These are phyloP conservation scores for Lachnellula suecica DNA, from an alignment of 2,329 filamentous ascomycete genomes.

Conservation along the genomic window DNA sequence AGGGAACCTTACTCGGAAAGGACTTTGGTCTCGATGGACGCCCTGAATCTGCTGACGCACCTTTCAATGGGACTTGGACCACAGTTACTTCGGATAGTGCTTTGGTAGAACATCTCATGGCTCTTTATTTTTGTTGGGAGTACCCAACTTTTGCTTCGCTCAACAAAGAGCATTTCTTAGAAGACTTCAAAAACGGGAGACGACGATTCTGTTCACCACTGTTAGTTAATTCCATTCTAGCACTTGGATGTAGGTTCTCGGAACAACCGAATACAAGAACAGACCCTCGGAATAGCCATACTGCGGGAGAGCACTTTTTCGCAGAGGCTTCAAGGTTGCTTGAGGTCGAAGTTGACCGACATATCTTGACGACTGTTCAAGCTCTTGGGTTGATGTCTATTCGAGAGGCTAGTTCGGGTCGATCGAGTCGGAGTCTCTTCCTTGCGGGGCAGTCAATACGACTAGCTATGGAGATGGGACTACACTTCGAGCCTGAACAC, in stretches of 20 bases:
- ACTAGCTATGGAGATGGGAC: constrained; percentile 55
- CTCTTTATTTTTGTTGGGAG: constrained; percentile 73
- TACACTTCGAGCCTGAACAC: constrained; percentile 16
- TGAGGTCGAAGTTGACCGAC: constrained; percentile 56
- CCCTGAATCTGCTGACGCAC: constrained; percentile 67
- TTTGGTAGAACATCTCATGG: constrained; percentile 63
- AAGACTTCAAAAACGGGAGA: constrained; percentile 20
- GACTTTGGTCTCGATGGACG: constrained; percentile 60
- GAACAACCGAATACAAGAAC: constrained; percentile 62
- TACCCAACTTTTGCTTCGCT: constrained; percentile 74
- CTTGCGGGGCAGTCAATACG: constrained; percentile 72
- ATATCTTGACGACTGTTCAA: constrained; percentile 69
- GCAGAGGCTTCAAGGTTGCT: constrained; percentile 64
- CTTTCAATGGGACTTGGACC: constrained; percentile 69
- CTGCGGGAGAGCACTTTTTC: constrained; percentile 73
- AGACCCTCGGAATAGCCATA: constrained; percentile 62
- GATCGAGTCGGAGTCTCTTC: constrained; percentile 72
- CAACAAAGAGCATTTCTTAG: constrained; percentile 44
- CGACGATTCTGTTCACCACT: constrained; percentile 40
- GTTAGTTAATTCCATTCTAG: constrained; percentile 20
- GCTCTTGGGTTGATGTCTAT: constrained; percentile 76
- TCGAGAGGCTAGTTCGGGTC: constrained; percentile 69
- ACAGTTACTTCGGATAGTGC: constrained; percentile 54
- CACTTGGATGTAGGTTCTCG: constrained; percentile 68
- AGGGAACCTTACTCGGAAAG: constrained; percentile 56